A percentile compares a stretch with the other conserved stretches of the same genome.
phyloP scores from a whole-genome alignment of 164 flowering plant species.

The Piper betle region DNA sequence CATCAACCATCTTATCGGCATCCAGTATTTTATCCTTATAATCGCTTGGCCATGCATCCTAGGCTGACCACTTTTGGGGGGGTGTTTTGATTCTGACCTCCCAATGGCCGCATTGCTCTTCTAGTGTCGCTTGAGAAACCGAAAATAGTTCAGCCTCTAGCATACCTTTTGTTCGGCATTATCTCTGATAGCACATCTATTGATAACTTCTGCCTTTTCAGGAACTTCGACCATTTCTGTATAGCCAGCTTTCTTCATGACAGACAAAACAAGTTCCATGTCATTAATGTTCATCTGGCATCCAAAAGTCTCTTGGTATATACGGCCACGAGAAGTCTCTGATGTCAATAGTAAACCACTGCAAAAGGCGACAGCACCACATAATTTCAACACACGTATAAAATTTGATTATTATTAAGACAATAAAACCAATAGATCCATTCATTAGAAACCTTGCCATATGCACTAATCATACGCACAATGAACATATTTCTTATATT shows the following conservation, averaged over 20 bases:
- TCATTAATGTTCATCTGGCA: conserved; percentile 98
- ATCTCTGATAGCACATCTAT: conserved; percentile 96
- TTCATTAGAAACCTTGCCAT: neutral
- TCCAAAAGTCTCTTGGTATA: conserved; percentile 96
- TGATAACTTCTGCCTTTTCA: conserved; percentile 89
- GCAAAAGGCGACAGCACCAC: neutral
- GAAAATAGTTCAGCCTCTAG: conserved; percentile 95
- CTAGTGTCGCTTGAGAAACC: conserved; percentile 97
- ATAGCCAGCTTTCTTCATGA: conserved; percentile 88
- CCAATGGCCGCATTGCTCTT: conserved; percentile 73
- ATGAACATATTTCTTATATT: neutral
- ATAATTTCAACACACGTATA: neutral
- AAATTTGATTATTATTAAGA: neutral
- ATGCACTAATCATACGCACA: neutral
- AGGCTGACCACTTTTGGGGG: conserved; percentile 92
- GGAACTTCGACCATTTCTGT: conserved; percentile 61
- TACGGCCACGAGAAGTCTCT: conserved; percentile 58
- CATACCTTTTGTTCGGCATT: conserved; percentile 96
- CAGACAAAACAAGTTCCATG: conserved; percentile 91
- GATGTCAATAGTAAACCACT: conserved; percentile 26
- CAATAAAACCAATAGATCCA: neutral
- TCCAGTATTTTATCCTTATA: conserved; percentile 92
- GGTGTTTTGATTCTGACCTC: conserved; percentile 62
- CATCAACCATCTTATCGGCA: conserved; percentile 99
- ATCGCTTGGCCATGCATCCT: conserved; percentile 98